phyloP scores from a whole-genome alignment of 768 basidiomycete species.

The Hericium erinaceus region DNA sequence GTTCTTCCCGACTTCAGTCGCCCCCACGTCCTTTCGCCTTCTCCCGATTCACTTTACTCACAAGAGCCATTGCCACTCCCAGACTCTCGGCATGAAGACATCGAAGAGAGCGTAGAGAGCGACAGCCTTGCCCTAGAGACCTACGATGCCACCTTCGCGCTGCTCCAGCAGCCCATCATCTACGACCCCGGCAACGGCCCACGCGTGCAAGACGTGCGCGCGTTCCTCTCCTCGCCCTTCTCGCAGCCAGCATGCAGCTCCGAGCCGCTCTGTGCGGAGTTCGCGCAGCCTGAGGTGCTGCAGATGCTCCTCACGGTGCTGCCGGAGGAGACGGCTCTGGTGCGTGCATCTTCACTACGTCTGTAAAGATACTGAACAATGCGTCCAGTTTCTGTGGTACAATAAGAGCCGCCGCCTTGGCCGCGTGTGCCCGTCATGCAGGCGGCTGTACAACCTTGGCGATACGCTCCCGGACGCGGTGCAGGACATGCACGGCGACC shows the following conservation, averaged over 20 bases:
- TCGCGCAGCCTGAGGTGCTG: conserved; percentile 64
- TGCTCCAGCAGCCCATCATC: conserved; percentile 43
- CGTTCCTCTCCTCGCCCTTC: conserved; percentile 60
- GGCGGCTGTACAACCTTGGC: conserved; percentile 60
- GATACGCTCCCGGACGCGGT: conserved; percentile 46
- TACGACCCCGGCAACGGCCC: conserved; percentile 75
- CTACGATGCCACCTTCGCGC: conserved; percentile 11
- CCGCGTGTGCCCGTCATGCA: conserved; percentile 73
- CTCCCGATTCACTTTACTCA: neutral
- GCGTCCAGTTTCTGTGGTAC: conserved; percentile 67
- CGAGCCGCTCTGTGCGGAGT: conserved; percentile 66
- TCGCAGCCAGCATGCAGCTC: conserved; percentile 54
- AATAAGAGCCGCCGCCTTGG: conserved; percentile 68
- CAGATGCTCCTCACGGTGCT: conserved; percentile 64
- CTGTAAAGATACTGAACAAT: neutral
- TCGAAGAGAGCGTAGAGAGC: neutral
- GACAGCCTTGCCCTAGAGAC: neutral
- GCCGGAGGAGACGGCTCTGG: conserved; percentile 64
- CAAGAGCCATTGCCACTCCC: neutral
- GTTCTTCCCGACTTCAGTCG: neutral
- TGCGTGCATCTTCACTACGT: conserved; percentile 24
- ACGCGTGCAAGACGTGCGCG: conserved; percentile 56
- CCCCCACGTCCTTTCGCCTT: neutral
- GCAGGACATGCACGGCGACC: conserved; percentile 9
- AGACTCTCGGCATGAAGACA: neutral